Evolutionary conservation across 371 early-diverging fungal species (phyloP), one percentile per base, ranked within the genome.

Genomic region (Saksenaea oblongispora): DNA sequence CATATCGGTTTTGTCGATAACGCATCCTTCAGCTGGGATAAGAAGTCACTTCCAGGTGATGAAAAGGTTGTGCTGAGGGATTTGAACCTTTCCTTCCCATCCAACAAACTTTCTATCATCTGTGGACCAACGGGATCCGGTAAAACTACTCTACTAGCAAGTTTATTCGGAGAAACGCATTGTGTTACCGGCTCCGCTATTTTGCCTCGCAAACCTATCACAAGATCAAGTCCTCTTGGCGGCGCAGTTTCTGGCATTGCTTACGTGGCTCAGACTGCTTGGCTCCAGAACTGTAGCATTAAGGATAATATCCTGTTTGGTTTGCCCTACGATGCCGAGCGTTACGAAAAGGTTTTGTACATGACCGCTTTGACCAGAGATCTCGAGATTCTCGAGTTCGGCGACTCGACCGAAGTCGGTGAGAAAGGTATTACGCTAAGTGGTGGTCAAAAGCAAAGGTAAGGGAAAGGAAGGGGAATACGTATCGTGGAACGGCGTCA

Each of bases 401-500:
- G 94, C 17, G 96, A 95, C 72, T 61, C 80, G 66, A 95, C 95
- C 0, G 91, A 93, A 73, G 86, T 94, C 59, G 95, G 95, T 34
- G 94, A 93, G 69, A 85, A 87, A 56, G 95, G 94, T 5, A 84
- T 94, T 34, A 90, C 91, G 2, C 75, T 95, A 10, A 92, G 93
- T 42, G 95, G 96, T 37, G 95, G 95, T 0, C 91, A 91, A 71
- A 85, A 87, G 70, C 91, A 91, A 72, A 78, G 91, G 53, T 71
- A 56, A 31, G 34, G 4, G 13, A 58, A 7, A 44, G 7, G 7
- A 31, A 31, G 31, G 31, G 31, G 31, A n/a, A n/a, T n/a, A n/a
- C n/a, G n/a, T n/a, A n/a, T n/a, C n/a, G 11, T 14, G 41, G 1
- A 17, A 15, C 1, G 78, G 71, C 24, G 83, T 84, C 15, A 84